Evolutionary conservation across 768 basidiomycete species (phyloP).

Genomic region (Lentinula detonsa): DNA sequence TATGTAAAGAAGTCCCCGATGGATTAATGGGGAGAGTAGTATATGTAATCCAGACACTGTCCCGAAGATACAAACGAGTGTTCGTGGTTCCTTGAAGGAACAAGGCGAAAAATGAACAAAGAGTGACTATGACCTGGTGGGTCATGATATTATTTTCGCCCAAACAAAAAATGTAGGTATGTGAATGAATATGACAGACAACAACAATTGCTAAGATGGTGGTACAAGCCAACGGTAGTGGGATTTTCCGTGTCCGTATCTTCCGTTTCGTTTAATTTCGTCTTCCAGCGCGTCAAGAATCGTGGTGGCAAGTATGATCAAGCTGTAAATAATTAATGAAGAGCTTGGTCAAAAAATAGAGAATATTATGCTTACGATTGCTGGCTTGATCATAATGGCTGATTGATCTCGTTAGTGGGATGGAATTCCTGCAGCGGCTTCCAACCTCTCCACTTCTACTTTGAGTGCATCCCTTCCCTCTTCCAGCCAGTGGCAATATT

Average conservation of each 20-base stretch:
- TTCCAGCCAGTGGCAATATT: slow-evolving; percentile 84
- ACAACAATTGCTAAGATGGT: background rate
- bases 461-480: slow-evolving; percentile 68
- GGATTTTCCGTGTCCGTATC: background rate
- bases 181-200: background rate
- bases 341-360: background rate
- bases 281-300: background rate
- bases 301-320: background rate
- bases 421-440: slow-evolving; percentile 27
- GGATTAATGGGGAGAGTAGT: background rate
- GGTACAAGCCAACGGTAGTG: background rate
- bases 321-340: background rate
- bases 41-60: background rate
- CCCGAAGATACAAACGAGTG: background rate
- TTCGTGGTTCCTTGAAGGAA: background rate
- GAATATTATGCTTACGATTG: background rate
- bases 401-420: background rate
- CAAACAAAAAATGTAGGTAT: background rate
- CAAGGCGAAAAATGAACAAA: background rate
- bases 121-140: background rate
- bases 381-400: background rate
- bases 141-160: background rate
- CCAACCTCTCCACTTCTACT: slow-evolving; percentile 62
- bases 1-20: background rate
- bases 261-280: slow-evolving; percentile 2